Conservation (phyloP, 352 stramenopile species). For the Globisporangium echinulatum region DNA sequence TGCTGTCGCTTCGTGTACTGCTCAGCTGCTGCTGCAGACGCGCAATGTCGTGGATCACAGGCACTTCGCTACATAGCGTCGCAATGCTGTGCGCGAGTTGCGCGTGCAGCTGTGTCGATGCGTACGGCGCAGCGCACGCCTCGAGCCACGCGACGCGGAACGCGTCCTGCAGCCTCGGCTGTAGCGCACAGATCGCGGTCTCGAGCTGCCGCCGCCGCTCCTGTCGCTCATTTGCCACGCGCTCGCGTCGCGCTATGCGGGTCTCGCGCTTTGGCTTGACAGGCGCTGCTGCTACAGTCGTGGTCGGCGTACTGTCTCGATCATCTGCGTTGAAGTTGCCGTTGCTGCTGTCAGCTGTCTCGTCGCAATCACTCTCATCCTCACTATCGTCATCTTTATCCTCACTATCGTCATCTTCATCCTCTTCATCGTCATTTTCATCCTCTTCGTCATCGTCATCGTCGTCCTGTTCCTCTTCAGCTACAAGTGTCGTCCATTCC, state of each 20-base stretch:
- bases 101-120: slow-evolving; percentile 14
- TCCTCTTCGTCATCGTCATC: slow-evolving; percentile 23
- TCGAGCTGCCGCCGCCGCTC: slow-evolving; percentile 9
- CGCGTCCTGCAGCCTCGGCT: slow-evolving; percentile 23
- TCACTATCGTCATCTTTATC: slow-evolving; percentile 15
- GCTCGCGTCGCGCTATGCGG: slow-evolving; percentile 2
- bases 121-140: slow-evolving; percentile 30
- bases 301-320: too few species aligned
- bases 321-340: not conserved
- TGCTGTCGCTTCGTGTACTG: not conserved
- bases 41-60: slow-evolving; percentile 33
- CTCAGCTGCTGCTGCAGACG: slow-evolving; percentile 8
- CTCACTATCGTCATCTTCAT: slow-evolving; percentile 9
- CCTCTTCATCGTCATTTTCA: slow-evolving; percentile 17
- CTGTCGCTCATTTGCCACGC: slow-evolving; percentile 7
- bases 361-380: too few species aligned
- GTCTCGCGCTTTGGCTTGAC: slow-evolving; percentile 13
- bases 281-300: too few species aligned
- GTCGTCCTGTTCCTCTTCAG: slow-evolving; percentile 19
- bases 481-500: slow-evolving; percentile 15
- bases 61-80: slow-evolving; percentile 30
- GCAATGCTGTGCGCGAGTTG: slow-evolving; percentile 22
- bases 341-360: not conserved
- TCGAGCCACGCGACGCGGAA: slow-evolving; percentile 24
- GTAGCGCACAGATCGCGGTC: slow-evolving; percentile 15